phyloP scores from a whole-genome alignment of 2,329 filamentous ascomycete genomes.

The Chaetomiaceae sp. region DNA sequence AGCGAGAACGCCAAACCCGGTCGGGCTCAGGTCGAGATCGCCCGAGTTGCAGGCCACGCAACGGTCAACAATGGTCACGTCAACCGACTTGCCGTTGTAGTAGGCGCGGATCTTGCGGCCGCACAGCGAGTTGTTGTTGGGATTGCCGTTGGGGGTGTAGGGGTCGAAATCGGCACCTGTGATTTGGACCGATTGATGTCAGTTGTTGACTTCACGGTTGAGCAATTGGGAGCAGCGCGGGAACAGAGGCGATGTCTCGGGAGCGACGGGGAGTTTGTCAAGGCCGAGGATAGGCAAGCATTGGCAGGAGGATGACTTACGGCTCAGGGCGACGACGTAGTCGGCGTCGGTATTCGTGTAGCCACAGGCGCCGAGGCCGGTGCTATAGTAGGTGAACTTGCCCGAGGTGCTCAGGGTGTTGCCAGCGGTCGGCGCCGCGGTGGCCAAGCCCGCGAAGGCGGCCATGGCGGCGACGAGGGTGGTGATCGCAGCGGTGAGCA shows the following conservation, averaged over 20 bases:
- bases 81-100: conserved; percentile 33
- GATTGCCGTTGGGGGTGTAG: conserved; percentile 41
- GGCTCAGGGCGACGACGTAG: conserved; percentile 54
- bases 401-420: conserved; percentile 32
- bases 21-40: conserved; percentile 33
- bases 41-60: conserved; percentile 36
- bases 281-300: no score
- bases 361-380: conserved; percentile 58
- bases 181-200: no score
- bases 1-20: conserved; percentile 36
- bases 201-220: no score
- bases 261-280: no score
- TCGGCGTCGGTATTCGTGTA: conserved; percentile 44
- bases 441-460: background rate
- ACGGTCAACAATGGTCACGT: conserved; percentile 56
- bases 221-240: no score
- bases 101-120: conserved; percentile 51
- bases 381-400: conserved; percentile 59
- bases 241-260: no score
- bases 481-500: background rate
- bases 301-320: no score
- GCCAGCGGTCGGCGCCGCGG: background rate
- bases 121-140: conserved; percentile 59
- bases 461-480: background rate
- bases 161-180: conserved; percentile 55